A percentile compares a stretch with the other conserved stretches of the same genome.
Evolutionary conservation across 2,329 filamentous ascomycete species (phyloP).

Genomic region (Talaromyces sp.): DNA sequence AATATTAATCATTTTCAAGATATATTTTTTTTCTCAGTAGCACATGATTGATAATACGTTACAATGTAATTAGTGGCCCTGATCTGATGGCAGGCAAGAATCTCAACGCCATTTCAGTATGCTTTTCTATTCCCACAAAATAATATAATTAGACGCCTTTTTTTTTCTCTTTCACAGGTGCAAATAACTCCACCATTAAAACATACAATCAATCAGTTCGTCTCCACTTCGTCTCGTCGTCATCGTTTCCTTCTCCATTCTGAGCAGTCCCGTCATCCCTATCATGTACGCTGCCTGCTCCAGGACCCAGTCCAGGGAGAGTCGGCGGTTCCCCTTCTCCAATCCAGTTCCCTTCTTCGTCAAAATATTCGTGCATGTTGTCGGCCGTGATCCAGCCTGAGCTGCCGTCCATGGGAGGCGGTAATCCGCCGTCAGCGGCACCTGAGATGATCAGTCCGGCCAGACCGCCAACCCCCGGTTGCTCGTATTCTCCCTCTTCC

Average conservation of each 20-base stretch:
- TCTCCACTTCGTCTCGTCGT: constrained; percentile 50
- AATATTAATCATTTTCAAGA: neutral
- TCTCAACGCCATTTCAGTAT: neutral
- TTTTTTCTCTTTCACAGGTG: neutral
- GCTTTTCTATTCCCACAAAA: neutral
- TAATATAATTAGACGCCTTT: neutral
- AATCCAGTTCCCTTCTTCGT: constrained; percentile 75
- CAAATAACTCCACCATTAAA: neutral
- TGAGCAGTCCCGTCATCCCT: constrained; percentile 50
- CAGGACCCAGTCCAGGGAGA: constrained; percentile 43
- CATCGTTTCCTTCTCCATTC: constrained; percentile 40
- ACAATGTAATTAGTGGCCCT: neutral
- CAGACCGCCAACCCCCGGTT: constrained; percentile 20
- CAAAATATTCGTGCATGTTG: constrained; percentile 80
- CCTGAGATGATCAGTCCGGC: constrained; percentile 33
- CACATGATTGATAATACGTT: neutral
- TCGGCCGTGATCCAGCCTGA: constrained; percentile 70
- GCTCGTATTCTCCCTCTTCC: constrained; percentile 23
- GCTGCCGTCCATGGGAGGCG: constrained; percentile 44
- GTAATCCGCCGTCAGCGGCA: constrained; percentile 33
- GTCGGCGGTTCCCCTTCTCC: constrained; percentile 41
- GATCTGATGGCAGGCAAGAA: neutral
- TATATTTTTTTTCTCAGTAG: neutral
- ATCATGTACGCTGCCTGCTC: constrained; percentile 60
- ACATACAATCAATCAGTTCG: constrained; percentile 35